Evolutionary conservation across 345 rosid genomes (phyloP), one percentile per base, ranked within the genome.

Genomic region (Theobroma cacao): DNA sequence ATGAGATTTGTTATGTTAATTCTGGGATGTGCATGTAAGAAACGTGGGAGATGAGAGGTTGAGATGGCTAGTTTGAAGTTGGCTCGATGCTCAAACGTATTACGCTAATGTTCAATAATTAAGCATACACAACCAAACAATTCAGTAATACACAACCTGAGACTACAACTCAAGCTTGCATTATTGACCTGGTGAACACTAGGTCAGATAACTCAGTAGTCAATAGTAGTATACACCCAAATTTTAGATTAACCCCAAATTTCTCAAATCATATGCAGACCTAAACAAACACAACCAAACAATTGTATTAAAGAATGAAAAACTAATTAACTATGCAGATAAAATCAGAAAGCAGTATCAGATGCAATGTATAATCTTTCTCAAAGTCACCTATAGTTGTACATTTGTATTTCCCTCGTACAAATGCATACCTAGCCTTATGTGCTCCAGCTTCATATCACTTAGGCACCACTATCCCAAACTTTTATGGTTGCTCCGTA

Each of bases 371-470:
- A 79, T 74, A 69, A 74, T 33, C 55, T 62, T 73, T 53, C 61
- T 36, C 43, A 58, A 58, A 75, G 53, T 13, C 82, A 71, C 75
- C 80, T 77, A 79, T 7, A 74, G 74, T 80, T 83, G 78, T 80
- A 85, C 71, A 78, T 24, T 36, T 26, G 73, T 59, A 75, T 79
- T 79, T 81, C 68, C 82, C 75, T 34, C 5, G 60, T 66, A 56
- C 78, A 79, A 60, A 68, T 7, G 55, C 66, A 75, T 65, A 60
- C 84, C 81, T 31, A 83, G 55, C 67, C 17, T 53, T 22, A 22
- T 62, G 70, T 48, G 75, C 60, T 75, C 69, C 43, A 61, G 33
- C 67, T 76, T 69, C 74, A 34, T 26, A 61, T 80, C 74, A 61
- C 53, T 65, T 52, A 58, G 41, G 62, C 64, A 80, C 48, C 75